Conservation (phyloP, 371 early-diverging fungal species). For the Mucor irregularis region DNA sequence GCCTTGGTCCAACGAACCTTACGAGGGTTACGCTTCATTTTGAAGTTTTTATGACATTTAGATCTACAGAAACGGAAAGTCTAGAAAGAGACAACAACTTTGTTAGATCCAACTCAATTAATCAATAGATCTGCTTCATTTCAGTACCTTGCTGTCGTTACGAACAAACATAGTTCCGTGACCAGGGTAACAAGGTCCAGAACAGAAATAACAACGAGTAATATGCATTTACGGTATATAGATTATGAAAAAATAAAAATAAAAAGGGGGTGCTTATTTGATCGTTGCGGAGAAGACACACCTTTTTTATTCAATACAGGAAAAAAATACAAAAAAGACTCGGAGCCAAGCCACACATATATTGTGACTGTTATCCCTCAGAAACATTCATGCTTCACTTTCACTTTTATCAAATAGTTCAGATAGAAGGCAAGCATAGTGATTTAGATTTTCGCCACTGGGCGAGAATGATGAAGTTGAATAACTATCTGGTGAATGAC, state of each 20-base stretch:
- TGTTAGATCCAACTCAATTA: not conserved
- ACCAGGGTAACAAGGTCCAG: slow-evolving; percentile 97
- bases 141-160: slow-evolving; percentile 93
- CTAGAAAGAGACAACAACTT: slow-evolving; percentile 34
- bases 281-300: slow-evolving; percentile 1
- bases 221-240: slow-evolving; percentile 78
- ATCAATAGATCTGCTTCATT: not conserved
- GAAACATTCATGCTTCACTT: too few species aligned
- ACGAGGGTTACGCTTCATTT: slow-evolving; percentile 99
- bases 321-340: not conserved
- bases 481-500: too few species aligned
- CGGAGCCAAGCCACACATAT: not conserved
- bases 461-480: too few species aligned
- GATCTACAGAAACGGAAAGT: slow-evolving; percentile 98
- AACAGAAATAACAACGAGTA: slow-evolving; percentile 99
- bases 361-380: too few species aligned
- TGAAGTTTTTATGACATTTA: slow-evolving; percentile 99
- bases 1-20: slow-evolving; percentile 99
- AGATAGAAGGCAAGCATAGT: too few species aligned
- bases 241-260: not conserved
- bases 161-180: slow-evolving; percentile 99
- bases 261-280: not conserved
- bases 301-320: too few species aligned
- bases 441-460: too few species aligned
- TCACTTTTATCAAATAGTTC: too few species aligned